Evolutionary conservation across 306 rosid genomes (phyloP).

Genomic region (Lathyrus oleraceus): DNA sequence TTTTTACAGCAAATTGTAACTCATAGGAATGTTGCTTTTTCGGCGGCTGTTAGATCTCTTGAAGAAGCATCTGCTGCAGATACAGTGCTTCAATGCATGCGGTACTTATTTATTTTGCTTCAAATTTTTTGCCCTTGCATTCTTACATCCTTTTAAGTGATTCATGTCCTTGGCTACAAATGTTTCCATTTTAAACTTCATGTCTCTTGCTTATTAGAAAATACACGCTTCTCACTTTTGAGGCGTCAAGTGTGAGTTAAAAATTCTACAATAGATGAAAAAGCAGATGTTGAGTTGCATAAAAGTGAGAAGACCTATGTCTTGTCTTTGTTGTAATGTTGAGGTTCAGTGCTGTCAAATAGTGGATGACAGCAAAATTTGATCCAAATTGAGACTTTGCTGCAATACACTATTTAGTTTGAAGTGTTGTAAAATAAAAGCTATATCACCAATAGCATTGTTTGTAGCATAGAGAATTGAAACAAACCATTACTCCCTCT

Average conservation of each 20-base stretch:
- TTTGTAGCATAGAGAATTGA: too few species aligned
- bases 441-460: neutral
- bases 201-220: neutral
- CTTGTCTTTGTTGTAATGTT: neutral
- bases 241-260: too few species aligned
- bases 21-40: conserved; percentile 49
- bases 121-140: conserved; percentile 4
- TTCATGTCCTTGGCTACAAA: neutral
- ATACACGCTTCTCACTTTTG: neutral
- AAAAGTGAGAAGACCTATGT: too few species aligned
- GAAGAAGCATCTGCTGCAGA: conserved; percentile 74
- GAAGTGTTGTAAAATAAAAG: neutral
- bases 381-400: neutral
- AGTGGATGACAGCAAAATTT: neutral
- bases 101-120: conserved; percentile 42
- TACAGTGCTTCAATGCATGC: conserved; percentile 58
- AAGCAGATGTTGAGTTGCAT: too few species aligned
- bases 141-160: neutral
- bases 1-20: conserved; percentile 50
- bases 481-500: too few species aligned
- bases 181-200: neutral
- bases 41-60: conserved; percentile 55
- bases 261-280: too few species aligned
- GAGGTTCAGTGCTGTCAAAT: neutral
- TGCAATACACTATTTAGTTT: neutral